Conservation (phyloP, 257 asterid species). For the Cordia subcordata region DNA sequence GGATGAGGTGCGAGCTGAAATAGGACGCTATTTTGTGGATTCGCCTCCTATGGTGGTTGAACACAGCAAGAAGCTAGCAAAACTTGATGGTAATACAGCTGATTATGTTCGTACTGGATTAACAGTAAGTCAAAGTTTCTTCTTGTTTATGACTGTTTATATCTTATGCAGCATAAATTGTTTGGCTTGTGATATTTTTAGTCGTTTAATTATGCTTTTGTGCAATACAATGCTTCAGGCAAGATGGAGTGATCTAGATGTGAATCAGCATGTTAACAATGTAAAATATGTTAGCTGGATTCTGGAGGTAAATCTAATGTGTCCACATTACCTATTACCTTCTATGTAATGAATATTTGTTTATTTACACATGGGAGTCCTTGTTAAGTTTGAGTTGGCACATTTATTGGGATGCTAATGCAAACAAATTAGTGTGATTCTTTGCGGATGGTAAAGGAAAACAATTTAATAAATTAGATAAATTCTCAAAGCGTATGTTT, state of each 20-base stretch:
- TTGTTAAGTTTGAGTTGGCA: not conserved
- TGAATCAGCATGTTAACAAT: conserved; percentile 93
- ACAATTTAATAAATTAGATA: no score
- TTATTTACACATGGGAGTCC: not conserved
- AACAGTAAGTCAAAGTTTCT: conserved; percentile 55
- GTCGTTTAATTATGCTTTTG: not conserved
- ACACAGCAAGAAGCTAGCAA: conserved; percentile 73
- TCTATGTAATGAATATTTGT: not conserved
- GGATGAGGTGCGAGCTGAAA: conserved; percentile 88
- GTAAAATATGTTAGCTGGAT: conserved; percentile 96
- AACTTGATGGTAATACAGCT: conserved; percentile 73
- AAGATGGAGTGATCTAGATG: conserved; percentile 88
- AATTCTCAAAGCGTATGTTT: no score
- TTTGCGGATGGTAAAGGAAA: no score
- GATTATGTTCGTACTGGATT: conserved; percentile 65
- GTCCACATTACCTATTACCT: conserved; percentile 2
- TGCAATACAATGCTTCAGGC: conserved; percentile 46
- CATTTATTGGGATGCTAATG: no score
- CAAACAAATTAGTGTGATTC: no score
- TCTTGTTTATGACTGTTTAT: not conserved
- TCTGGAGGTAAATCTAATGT: conserved; percentile 63
- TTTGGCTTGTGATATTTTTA: not conserved
- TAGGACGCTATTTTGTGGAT: conserved; percentile 71
- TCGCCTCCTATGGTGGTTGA: conserved; percentile 82
- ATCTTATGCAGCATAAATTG: not conserved